Base-by-base conservation (phyloP, 768 basidiomycete genomes). In the Amanita pallidorosea region DNA sequence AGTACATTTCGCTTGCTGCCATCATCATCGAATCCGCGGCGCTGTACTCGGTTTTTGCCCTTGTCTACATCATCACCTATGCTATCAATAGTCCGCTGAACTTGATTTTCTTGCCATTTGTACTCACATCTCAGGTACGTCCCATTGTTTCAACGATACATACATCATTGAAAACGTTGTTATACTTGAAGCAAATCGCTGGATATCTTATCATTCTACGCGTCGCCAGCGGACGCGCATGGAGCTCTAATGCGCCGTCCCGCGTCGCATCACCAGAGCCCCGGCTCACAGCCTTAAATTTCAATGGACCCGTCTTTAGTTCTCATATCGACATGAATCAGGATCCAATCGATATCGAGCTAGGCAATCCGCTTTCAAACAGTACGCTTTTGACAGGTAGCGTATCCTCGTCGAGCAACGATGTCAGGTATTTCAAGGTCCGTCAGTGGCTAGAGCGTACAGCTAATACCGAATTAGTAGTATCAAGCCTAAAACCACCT, bases 161-260 rank as follows among this genome's bases (percentile, higher is more conserved):
- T 22, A 1, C 11, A 0, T 22, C 49, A 23, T 17, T 23, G 12
- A 9, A 40, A 49, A 59, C 45, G 46, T 61, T 64, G 18, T 34
- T 31, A n/a, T 33, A 5, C 33, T 18, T 7, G 49, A 54, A 75
- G 74, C 66, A 72, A 61, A 67, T 74, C 31, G 72, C 74, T 12
- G 67, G 69, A 0, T 70, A 73, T 54, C 63, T 75, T 15, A 75
- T 76, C 51, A 73, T 73, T 34, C 70, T 70, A 35, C 70, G 74
- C n/a, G 60, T 76, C 5, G 69, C 72, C 3, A 62, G 71, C 49
- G 75, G 75, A 9, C 64, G 67, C 20, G 74, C 71, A 2, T 74
- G 72, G 74, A 63, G 29, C 15, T 20, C 43, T 29, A 11, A 25
- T 41, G 36, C 43, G 11, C n/a, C 11, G 15, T 18, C 22, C 22